Conservation (phyloP, 2,329 filamentous ascomycete species). For the Xylaria sp. region DNA sequence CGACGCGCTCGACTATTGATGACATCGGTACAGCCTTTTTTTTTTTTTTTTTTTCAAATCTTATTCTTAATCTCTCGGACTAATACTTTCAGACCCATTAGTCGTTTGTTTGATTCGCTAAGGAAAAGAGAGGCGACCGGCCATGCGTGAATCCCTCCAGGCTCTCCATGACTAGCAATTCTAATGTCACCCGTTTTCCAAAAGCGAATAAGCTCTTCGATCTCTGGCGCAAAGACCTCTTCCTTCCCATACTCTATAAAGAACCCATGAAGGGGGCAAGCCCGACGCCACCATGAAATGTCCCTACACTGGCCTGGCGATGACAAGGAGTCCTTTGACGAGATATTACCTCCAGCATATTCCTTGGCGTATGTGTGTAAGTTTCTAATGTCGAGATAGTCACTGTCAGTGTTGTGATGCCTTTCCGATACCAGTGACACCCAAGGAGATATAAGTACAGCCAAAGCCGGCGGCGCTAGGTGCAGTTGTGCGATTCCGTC, state of each 20-base stretch:
- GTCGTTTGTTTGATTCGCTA: slow-evolving; percentile 60
- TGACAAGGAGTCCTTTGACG: slow-evolving; percentile 64
- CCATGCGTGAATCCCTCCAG: slow-evolving; percentile 82
- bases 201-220: slow-evolving; percentile 67
- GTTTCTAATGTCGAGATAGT: slow-evolving; percentile 76
- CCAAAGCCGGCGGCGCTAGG: slow-evolving; percentile 61
- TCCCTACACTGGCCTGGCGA: slow-evolving; percentile 79
- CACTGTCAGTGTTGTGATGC: slow-evolving; percentile 75
- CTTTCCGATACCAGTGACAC: slow-evolving; percentile 74
- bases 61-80: slow-evolving; percentile 53
- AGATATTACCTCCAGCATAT: slow-evolving; percentile 67
- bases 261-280: slow-evolving; percentile 74
- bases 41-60: slow-evolving; percentile 48
- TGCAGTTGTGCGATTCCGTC: slow-evolving; percentile 51
- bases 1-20: not conserved
- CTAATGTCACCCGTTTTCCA: slow-evolving; percentile 65
- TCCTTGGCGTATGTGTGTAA: slow-evolving; percentile 76
- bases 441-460: slow-evolving; percentile 84
- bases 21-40: not conserved
- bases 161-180: slow-evolving; percentile 69
- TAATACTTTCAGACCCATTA: slow-evolving; percentile 61
- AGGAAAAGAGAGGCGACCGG: slow-evolving; percentile 75
- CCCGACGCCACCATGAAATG: slow-evolving; percentile 71
- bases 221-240: slow-evolving; percentile 80
- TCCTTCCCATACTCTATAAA: slow-evolving; percentile 78